phyloP scores from a whole-genome alignment of 1,284 basidiomycete genomes.

The Cryptococcus maquisensis region DNA sequence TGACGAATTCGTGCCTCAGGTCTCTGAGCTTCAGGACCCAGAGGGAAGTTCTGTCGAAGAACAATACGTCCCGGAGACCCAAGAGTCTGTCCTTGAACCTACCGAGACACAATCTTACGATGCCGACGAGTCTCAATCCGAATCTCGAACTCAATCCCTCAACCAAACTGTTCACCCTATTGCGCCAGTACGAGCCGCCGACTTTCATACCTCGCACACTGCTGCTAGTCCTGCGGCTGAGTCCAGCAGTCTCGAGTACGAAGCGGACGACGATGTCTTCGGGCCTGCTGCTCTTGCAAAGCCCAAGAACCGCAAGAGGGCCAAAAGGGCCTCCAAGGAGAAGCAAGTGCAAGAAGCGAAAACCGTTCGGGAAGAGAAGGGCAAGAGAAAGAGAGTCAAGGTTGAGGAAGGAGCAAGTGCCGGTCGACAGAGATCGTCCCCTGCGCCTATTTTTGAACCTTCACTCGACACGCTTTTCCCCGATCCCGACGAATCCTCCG shows the following conservation, averaged over 20 bases:
- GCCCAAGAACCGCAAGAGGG: background rate
- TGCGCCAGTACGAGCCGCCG: background rate
- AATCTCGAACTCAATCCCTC: constrained; percentile 3
- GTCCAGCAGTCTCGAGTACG: constrained; percentile 1
- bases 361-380: background rate
- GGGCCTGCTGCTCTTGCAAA: constrained; percentile 19
- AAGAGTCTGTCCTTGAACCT: background rate
- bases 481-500: constrained; percentile 3
- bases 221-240: background rate
- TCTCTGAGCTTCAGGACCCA: no score
- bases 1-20: background rate
- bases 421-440: background rate
- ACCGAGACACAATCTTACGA: constrained; percentile 20
- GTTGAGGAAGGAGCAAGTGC: background rate
- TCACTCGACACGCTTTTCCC: background rate
- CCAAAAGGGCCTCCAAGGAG: constrained; percentile 1
- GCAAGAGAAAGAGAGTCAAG: constrained; percentile 1
- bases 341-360: background rate
- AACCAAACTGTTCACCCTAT: background rate
- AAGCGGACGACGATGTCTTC: constrained; percentile 27
- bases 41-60: no score
- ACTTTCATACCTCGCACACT: background rate
- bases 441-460: background rate
- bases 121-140: constrained; percentile 31
- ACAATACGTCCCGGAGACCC: background rate